Evolutionary conservation across 495 filamentous ascomycete genomes (phyloP), one percentile per base, ranked within the genome.

Genomic region (Glarea lozoyensis): DNA sequence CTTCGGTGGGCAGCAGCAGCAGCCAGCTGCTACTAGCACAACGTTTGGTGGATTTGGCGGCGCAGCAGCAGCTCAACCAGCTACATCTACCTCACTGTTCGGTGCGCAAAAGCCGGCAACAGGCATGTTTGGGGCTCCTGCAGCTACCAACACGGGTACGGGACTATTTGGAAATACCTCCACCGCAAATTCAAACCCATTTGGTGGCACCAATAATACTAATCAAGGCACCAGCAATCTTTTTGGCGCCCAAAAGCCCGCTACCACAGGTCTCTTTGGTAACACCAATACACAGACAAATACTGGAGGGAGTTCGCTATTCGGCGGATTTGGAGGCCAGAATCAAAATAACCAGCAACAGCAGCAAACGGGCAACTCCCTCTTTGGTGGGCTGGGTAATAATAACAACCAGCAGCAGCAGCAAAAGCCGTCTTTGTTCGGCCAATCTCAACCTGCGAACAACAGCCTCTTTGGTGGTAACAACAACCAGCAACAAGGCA

Each of bases 351-450:
- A 40, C 70, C 11, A 57, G 54, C 11, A 60, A 63, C 21, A 59
- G 54, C n/a, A 16, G 6, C 33, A 57, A 54, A 15, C 62, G 68
- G 46, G 59, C 53, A 46, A 70, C 67, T 50, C 60, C 62, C 41
- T 59, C 55, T 49, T 42, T 72, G 18, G 76, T 75, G 24, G 66
- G 68, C n/a, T 2, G 45, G 59, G 20, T 51, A 60, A 10, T 57
- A 59, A 22, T 52, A 64, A 17, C 27, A 29, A 6, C 31, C 25
- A 65, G 68, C 3, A 59, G 69, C 22, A 73, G 82, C 48, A n/a
- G n/a, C n/a, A n/a, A n/a, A n/a, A n/a, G n/a, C n/a, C 57, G 94
- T 20, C 90, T 92, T 48, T 81, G 78, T 3, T 23, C 16, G 21
- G 15, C 36, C 13, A 56, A 24, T 63, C 66, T n/a, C 79, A 79